phyloP scores from a whole-genome alignment of 2,329 filamentous ascomycete genomes.

The Sclerotinia spermophila region DNA sequence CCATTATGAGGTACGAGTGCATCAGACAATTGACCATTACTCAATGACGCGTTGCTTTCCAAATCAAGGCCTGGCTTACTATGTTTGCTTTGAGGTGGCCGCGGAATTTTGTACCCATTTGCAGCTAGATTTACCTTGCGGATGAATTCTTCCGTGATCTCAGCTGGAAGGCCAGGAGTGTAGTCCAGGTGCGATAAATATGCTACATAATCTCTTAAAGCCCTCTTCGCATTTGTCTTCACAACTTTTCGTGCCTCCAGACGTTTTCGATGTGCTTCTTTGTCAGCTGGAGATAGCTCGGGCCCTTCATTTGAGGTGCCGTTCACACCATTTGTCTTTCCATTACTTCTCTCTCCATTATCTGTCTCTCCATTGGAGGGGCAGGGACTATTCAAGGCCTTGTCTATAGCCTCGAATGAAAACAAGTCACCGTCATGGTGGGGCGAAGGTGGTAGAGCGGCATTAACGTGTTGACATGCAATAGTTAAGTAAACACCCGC shows the following conservation, averaged over 20 bases:
- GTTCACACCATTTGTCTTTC: conserved; percentile 27
- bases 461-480: conserved; percentile 62
- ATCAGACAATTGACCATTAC: conserved; percentile 38
- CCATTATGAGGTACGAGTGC: conserved; percentile 44
- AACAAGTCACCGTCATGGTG: conserved; percentile 25
- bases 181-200: conserved; percentile 77
- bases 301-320: conserved; percentile 19
- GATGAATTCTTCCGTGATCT: conserved; percentile 46
- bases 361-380: conserved; percentile 26
- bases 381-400: neutral
- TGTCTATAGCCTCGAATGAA: neutral
- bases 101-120: conserved; percentile 43
- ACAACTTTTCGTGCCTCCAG: conserved; percentile 65
- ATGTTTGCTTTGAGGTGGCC: conserved; percentile 32
- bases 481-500: conserved; percentile 68
- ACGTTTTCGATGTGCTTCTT: conserved; percentile 43
- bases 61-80: conserved; percentile 30
- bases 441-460: conserved; percentile 44
- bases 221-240: conserved; percentile 70
- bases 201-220: conserved; percentile 68
- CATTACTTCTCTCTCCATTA: conserved; percentile 16
- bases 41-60: conserved; percentile 35
- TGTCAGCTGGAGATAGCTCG: conserved; percentile 44
- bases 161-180: conserved; percentile 50
- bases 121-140: conserved; percentile 56